phyloP scores from a whole-genome alignment of 306 rosid genomes.

The Dryas drummondii region DNA sequence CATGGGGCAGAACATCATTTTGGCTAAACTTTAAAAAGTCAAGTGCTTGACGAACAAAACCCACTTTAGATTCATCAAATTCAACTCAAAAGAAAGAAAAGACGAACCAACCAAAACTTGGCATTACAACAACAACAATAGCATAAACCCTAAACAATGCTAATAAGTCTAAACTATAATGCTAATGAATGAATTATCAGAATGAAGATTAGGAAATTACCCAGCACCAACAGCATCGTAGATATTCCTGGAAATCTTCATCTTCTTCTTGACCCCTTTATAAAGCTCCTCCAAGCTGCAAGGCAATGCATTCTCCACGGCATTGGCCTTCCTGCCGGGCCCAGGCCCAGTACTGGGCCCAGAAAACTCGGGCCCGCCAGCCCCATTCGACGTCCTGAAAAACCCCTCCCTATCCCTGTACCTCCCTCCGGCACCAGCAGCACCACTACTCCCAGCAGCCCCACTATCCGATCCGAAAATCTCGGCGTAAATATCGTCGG shows the following conservation, averaged over 20 bases:
- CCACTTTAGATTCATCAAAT: conserved; percentile 9
- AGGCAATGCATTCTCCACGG: conserved; percentile 63
- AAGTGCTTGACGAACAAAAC: background rate
- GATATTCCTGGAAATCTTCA: conserved; percentile 81
- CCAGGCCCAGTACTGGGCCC: conserved; percentile 11
- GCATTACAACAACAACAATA: conserved; percentile 14
- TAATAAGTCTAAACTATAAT: no score
- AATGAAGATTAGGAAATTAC: conserved; percentile 34
- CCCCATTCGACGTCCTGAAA: conserved; percentile 49
- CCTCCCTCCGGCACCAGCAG: conserved; percentile 33
- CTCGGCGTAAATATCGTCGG: conserved; percentile 78
- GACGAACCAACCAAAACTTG: background rate
- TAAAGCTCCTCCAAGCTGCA: conserved; percentile 90
- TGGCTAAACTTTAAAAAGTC: background rate
- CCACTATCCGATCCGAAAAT: conserved; percentile 56
- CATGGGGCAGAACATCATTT: background rate
- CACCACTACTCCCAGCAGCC: conserved; percentile 21
- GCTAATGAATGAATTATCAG: no score
- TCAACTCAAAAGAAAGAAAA: background rate
- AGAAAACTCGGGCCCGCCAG: conserved; percentile 14
- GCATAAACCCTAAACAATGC: no score
- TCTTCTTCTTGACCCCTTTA: conserved; percentile 74
- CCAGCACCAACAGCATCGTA: conserved; percentile 62
- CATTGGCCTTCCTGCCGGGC: conserved; percentile 46
- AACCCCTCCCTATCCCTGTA: conserved; percentile 57